phyloP scores from a whole-genome alignment of 352 stramenopile genomes.

The Discostella stelligera region DNA sequence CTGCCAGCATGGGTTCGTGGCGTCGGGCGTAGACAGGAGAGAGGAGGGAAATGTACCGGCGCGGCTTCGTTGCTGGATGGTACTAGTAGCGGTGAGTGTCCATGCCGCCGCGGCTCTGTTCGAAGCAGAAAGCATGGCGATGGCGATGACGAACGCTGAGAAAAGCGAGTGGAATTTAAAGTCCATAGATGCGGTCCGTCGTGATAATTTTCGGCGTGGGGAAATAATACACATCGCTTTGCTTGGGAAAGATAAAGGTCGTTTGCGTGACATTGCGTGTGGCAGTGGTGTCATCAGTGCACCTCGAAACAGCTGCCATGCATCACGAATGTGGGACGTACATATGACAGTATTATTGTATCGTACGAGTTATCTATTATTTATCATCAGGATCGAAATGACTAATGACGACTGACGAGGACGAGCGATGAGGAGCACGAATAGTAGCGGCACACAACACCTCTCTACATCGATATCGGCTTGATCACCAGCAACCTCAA shows the following conservation, averaged over 20 bases:
- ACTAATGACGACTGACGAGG: too few relatives aligned
- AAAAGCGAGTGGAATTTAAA: neutral
- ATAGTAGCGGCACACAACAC: slow-evolving; percentile 2
- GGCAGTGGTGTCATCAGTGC: too few relatives aligned
- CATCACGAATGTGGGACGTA: too few relatives aligned
- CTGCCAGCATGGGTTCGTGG: slow-evolving; percentile 75
- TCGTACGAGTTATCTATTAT: too few relatives aligned
- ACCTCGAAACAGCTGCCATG: too few relatives aligned
- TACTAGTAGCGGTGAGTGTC: slow-evolving; percentile 5
- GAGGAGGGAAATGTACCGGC: neutral
- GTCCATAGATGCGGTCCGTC: neutral
- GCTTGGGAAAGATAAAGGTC: too few relatives aligned
- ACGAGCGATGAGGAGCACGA: too few relatives aligned
- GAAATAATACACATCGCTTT: too few relatives aligned
- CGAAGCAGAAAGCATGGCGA: slow-evolving; percentile 21
- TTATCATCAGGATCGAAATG: too few relatives aligned
- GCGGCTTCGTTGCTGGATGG: neutral
- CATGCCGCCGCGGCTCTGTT: slow-evolving; percentile 8
- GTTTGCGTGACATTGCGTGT: too few relatives aligned
- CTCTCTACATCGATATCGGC: neutral
- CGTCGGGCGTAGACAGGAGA: slow-evolving; percentile 29
- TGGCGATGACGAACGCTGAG: slow-evolving; percentile 70
- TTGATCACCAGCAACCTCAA: neutral
- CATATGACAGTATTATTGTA: too few relatives aligned
- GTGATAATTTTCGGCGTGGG: too few relatives aligned